Conservation (phyloP, 2,329 filamentous ascomycete genomes). For the Penicillium polonicum region DNA sequence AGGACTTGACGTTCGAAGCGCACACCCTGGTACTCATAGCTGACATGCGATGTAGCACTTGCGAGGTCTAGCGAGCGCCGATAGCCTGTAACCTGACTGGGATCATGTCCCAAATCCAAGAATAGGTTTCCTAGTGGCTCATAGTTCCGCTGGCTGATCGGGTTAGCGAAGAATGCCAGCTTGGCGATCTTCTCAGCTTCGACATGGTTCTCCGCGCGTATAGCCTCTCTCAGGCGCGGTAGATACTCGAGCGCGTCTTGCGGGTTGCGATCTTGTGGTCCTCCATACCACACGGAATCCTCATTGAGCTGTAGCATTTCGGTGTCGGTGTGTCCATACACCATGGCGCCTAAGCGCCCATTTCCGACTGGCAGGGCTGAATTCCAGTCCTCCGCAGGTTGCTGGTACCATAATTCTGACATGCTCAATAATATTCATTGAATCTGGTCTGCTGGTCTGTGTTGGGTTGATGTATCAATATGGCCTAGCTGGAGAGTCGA, state of each 20-base stretch:
- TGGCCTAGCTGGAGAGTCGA: background rate
- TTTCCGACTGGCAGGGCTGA: constrained; percentile 52
- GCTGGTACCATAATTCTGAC: constrained; percentile 33
- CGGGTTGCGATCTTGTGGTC: constrained; percentile 46
- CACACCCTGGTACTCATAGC: constrained; percentile 39
- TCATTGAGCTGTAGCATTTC: constrained; percentile 51
- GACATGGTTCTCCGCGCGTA: constrained; percentile 41
- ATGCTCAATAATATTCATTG: constrained; percentile 6
- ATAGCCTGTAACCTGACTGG: constrained; percentile 34
- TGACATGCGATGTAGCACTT: constrained; percentile 37
- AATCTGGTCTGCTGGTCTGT: background rate
- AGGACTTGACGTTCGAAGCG: constrained; percentile 41
- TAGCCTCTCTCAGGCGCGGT: constrained; percentile 41
- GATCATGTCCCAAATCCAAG: constrained; percentile 42
- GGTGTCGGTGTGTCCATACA: constrained; percentile 46
- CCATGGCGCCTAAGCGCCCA: constrained; percentile 49
- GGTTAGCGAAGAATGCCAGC: constrained; percentile 47
- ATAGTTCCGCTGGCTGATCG: constrained; percentile 50
- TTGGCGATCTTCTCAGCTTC: constrained; percentile 46
- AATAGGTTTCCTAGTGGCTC: constrained; percentile 46
- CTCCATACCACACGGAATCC: constrained; percentile 51
- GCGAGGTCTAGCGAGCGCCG: constrained; percentile 43
- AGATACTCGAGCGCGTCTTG: constrained; percentile 41
- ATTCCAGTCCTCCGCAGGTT: constrained; percentile 35
- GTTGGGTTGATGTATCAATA: background rate